phyloP scores from a whole-genome alignment of 164 flowering plant genomes.

The Aristolochia contorta region DNA sequence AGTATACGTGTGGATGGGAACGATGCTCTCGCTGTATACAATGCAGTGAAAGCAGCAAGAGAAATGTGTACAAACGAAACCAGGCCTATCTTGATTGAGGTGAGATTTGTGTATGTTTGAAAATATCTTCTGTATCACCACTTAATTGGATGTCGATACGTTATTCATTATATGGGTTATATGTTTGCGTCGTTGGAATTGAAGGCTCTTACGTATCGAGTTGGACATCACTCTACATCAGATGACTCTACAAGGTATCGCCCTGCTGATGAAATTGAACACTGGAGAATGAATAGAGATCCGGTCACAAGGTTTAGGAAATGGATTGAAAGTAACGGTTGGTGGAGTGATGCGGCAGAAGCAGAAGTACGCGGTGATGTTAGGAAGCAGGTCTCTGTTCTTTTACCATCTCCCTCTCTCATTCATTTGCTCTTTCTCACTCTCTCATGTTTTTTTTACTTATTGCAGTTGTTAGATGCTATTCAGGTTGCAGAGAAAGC shows the following conservation, averaged over 20 bases:
- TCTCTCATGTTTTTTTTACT: too few species aligned
- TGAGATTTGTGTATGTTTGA: conserved; percentile 9
- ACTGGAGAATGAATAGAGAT: conserved; percentile 51
- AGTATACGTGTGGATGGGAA: conserved; percentile 92
- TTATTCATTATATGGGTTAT: neutral
- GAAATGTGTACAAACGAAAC: conserved; percentile 62
- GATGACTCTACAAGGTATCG: conserved; percentile 97
- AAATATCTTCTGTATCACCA: neutral
- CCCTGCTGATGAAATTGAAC: conserved; percentile 60
- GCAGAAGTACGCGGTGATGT: conserved; percentile 38
- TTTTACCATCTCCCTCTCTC: neutral
- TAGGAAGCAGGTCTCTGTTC: conserved; percentile 49
- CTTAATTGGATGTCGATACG: neutral
- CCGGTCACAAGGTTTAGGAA: conserved; percentile 66
- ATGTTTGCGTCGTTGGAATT: neutral
- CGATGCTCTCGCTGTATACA: conserved; percentile 79
- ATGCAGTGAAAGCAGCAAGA: conserved; percentile 65
- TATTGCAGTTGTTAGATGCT: conserved; percentile 41
- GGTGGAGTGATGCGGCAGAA: conserved; percentile 76
- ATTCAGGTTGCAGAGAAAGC: conserved; percentile 51
- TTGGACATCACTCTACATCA: conserved; percentile 88
- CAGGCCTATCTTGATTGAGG: conserved; percentile 79
- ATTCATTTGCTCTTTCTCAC: neutral
- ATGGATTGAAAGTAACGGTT: conserved; percentile 71
- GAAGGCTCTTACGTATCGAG: conserved; percentile 90